These are phyloP conservation scores for Schizonepeta tenuifolia DNA, from an alignment of 257 asterid genomes.

Conservation along the genomic window DNA sequence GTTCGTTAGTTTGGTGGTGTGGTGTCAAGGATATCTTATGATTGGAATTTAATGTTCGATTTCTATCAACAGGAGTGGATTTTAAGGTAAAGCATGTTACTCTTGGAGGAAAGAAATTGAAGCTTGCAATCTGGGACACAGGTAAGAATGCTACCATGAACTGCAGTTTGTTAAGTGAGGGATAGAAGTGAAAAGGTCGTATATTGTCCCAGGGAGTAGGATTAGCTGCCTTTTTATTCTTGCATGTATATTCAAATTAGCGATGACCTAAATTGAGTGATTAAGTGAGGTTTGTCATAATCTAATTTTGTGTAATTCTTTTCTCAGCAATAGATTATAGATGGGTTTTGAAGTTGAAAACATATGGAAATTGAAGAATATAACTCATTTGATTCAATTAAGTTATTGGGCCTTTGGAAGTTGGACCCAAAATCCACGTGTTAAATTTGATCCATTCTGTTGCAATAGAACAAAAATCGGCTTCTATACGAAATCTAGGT, in stretches of 20 bases:
- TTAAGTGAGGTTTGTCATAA: too few species aligned
- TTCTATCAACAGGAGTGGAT: slow-evolving; percentile 73
- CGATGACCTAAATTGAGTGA: slow-evolving; percentile 4
- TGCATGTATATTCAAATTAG: background rate
- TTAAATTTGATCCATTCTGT: background rate
- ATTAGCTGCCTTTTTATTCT: slow-evolving; percentile 10
- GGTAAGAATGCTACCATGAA: slow-evolving; percentile 50
- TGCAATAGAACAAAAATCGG: background rate
- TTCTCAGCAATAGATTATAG: background rate
- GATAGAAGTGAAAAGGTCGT: slow-evolving; percentile 7
- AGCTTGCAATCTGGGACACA: slow-evolving; percentile 99
- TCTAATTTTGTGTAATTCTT: background rate
- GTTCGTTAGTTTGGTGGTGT: background rate
- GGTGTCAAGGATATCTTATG: background rate
- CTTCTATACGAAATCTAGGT: background rate
- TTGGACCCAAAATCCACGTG: background rate
- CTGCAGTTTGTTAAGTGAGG: background rate
- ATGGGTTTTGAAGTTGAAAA: background rate
- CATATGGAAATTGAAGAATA: background rate
- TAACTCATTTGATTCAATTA: background rate
- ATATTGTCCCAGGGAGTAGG: background rate
- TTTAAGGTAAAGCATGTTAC: slow-evolving; percentile 94
- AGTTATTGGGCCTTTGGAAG: background rate
- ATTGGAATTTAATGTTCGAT: slow-evolving; percentile 17
- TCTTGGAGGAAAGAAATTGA: slow-evolving; percentile 86